phyloP scores from a whole-genome alignment of 2,329 filamentous ascomycete species.

The Fusarium sp. region DNA sequence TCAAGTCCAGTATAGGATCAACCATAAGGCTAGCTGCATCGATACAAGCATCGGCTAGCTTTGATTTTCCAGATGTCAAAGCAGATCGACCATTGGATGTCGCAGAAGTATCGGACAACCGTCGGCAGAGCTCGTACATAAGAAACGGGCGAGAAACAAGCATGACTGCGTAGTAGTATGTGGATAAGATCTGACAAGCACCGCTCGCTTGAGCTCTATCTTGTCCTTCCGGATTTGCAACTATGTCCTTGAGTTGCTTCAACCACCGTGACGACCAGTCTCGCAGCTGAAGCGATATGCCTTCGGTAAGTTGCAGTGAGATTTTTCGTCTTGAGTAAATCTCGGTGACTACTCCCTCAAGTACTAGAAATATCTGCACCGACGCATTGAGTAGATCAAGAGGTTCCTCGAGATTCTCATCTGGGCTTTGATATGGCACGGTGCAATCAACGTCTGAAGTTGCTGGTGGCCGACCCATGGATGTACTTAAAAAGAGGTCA shows the following conservation, averaged over 20 bases:
- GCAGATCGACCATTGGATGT: conserved; percentile 33
- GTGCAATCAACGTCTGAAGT: conserved; percentile 70
- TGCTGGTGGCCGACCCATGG: conserved; percentile 68
- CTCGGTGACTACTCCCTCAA: conserved; percentile 65
- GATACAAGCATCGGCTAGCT: conserved; percentile 68
- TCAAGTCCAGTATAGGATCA: conserved; percentile 62
- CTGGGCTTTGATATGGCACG: conserved; percentile 60
- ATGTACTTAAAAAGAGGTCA: conserved; percentile 67
- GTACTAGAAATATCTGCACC: conserved; percentile 67
- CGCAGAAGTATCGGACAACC: conserved; percentile 56
- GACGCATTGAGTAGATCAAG: conserved; percentile 66
- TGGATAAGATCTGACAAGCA: conserved; percentile 66
- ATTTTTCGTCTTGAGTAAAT: conserved; percentile 69
- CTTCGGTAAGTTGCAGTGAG: conserved; percentile 67
- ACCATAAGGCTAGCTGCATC: conserved; percentile 69
- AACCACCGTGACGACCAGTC: conserved; percentile 68
- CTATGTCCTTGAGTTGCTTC: conserved; percentile 58
- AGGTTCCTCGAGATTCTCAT: conserved; percentile 56
- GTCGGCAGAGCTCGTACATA: conserved; percentile 67
- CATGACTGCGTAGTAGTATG: conserved; percentile 72
- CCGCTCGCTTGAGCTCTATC: conserved; percentile 57
- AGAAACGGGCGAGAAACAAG: conserved; percentile 69
- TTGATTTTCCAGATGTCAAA: conserved; percentile 61
- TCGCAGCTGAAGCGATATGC: conserved; percentile 66
- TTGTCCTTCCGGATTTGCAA: conserved; percentile 44